These are phyloP conservation scores for Castanopsis chinensis DNA, from an alignment of 306 rosid species.

Conservation along the genomic window DNA sequence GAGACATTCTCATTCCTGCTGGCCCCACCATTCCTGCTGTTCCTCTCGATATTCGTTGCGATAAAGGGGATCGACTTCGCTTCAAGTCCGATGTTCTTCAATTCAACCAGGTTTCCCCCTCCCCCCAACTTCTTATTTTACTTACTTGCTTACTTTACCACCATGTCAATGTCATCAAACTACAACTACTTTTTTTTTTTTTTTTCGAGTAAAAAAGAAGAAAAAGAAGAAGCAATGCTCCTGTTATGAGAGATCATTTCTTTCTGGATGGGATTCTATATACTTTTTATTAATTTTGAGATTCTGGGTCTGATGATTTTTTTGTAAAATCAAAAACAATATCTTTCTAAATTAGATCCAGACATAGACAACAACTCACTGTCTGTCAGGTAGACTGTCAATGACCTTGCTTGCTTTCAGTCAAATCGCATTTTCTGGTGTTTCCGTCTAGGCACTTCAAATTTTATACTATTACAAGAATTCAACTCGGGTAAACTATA, in stretches of 20 bases:
- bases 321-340: no score
- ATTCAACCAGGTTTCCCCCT: slow-evolving; percentile 59
- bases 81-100: slow-evolving; percentile 89
- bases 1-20: slow-evolving; percentile 81
- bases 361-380: not conserved
- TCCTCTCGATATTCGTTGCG: slow-evolving; percentile 78
- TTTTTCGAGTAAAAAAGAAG: no score
- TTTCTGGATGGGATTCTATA: not conserved
- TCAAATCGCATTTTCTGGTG: no score
- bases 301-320: not conserved
- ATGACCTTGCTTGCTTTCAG: no score
- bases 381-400: no score
- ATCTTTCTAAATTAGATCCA: not conserved
- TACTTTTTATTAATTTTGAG: not conserved
- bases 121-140: no score
- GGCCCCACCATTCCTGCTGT: slow-evolving; percentile 61
- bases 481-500: not conserved
- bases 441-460: no score
- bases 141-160: no score
- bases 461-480: no score
- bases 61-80: slow-evolving; percentile 93
- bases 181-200: no score
- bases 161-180: no score
- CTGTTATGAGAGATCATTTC: not conserved
- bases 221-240: not conserved